phyloP scores from a whole-genome alignment of 192 early-diverging fungal species.

The Podila epicladia region DNA sequence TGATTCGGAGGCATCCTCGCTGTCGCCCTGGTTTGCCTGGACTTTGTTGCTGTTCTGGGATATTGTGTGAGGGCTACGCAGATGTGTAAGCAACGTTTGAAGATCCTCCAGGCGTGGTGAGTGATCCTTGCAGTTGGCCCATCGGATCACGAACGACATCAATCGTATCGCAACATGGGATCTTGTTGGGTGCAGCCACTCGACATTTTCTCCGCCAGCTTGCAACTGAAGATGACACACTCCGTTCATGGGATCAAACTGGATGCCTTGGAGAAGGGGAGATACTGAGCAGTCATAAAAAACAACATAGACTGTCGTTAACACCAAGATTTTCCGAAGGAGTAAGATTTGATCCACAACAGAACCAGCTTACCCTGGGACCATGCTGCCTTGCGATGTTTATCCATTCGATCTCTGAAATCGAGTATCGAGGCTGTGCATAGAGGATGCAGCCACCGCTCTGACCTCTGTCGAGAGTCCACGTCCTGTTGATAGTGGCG shows the following conservation, averaged over 20 bases:
- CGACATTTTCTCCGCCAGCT: not conserved
- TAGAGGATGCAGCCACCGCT: constrained; percentile 17
- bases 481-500: constrained; percentile 36
- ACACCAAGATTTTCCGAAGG: not conserved
- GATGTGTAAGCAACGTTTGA: constrained; percentile 14
- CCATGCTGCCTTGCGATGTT: constrained; percentile 49
- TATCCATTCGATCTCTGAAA: constrained; percentile 56
- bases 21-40: not conserved
- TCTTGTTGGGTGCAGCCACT: constrained; percentile 26
- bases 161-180: constrained; percentile 33
- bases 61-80: not conserved
- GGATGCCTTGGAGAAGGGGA: constrained; percentile 20
- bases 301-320: not conserved
- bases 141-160: constrained; percentile 38
- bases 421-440: constrained; percentile 33
- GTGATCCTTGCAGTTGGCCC: constrained; percentile 46
- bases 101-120: constrained; percentile 36
- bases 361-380: constrained; percentile 20
- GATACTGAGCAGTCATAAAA: not conserved
- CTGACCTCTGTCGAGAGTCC: constrained; percentile 1
- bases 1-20: not conserved
- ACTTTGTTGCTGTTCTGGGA: not conserved
- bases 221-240: constrained; percentile 30
- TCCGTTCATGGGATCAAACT: constrained; percentile 42
- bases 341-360: not conserved